phyloP scores from a whole-genome alignment of 2,329 filamentous ascomycete genomes.

The Aspergillus oerlinghausenensis region DNA sequence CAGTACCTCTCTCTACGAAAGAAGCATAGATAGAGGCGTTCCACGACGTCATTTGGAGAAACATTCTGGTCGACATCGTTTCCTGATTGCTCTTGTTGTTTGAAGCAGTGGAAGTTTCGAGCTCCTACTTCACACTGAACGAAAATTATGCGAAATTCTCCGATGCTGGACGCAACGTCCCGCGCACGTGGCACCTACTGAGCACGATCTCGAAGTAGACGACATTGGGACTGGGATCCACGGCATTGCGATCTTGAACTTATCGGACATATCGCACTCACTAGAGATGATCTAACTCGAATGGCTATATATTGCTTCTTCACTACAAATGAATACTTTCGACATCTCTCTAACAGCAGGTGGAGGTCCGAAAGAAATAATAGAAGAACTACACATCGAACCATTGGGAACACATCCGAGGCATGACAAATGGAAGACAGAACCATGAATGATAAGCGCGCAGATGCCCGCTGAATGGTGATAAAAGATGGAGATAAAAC shows the following conservation, averaged over 20 bases:
- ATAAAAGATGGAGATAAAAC: slow-evolving; percentile 7
- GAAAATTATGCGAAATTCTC: background rate
- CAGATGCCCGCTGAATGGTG: slow-evolving; percentile 10
- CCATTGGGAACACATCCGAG: background rate
- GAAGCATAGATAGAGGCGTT: background rate
- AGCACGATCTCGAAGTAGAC: background rate
- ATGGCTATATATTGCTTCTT: background rate
- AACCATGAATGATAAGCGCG: slow-evolving; percentile 1
- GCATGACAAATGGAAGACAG: background rate
- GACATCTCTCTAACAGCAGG: background rate
- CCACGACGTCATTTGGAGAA: background rate
- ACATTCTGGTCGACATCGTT: background rate
- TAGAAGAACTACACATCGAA: background rate
- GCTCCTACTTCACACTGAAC: background rate
- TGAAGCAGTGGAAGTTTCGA: background rate
- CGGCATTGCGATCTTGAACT: too few species aligned
- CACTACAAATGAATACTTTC: background rate
- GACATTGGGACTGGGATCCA: too few species aligned
- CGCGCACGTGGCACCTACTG: background rate
- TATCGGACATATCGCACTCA: too few species aligned
- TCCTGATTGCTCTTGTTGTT: background rate
- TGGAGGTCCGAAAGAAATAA: background rate
- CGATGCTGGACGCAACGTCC: background rate
- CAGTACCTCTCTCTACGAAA: background rate
- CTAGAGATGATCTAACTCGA: too few species aligned